Evolutionary conservation across 176 grass and related monocot genomes (phyloP).

Genomic region (Musa troglodytarum): DNA sequence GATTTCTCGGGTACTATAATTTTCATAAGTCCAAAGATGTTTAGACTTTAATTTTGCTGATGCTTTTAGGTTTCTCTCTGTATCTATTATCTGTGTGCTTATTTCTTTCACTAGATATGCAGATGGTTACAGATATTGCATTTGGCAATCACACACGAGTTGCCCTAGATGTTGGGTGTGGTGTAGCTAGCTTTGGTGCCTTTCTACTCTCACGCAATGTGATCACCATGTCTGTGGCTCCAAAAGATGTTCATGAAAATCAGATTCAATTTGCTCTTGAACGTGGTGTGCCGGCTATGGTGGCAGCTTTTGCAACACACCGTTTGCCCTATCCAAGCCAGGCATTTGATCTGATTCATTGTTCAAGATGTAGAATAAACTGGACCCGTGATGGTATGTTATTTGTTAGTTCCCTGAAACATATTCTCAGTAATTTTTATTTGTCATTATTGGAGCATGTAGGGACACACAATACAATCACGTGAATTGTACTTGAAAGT

Average conservation of each 20-base stretch:
- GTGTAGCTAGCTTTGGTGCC: constrained; percentile 47
- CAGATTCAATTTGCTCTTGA: constrained; percentile 59
- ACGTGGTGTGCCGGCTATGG: constrained; percentile 46
- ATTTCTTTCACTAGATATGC: constrained; percentile 6
- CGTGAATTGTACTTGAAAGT: background rate
- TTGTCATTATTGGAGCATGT: background rate
- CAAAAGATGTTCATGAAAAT: constrained; percentile 54
- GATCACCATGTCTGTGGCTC: constrained; percentile 39
- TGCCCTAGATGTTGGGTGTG: constrained; percentile 41
- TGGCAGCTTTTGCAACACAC: constrained; percentile 41
- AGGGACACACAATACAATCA: background rate
- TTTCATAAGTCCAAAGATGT: background rate
- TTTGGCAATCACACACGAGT: constrained; percentile 41
- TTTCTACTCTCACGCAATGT: constrained; percentile 35
- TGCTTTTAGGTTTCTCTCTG: background rate
- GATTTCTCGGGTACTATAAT: constrained; percentile 31
- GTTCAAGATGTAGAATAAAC: constrained; percentile 50
- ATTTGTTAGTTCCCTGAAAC: background rate
- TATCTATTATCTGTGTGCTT: background rate
- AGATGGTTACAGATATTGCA: constrained; percentile 46
- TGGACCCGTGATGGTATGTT: constrained; percentile 44
- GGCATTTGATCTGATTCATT: constrained; percentile 51
- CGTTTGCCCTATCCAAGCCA: constrained; percentile 39
- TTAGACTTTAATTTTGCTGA: background rate
- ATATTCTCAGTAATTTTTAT: background rate